Conservation (phyloP, 305 asterid species). For the Galium porrigens region DNA sequence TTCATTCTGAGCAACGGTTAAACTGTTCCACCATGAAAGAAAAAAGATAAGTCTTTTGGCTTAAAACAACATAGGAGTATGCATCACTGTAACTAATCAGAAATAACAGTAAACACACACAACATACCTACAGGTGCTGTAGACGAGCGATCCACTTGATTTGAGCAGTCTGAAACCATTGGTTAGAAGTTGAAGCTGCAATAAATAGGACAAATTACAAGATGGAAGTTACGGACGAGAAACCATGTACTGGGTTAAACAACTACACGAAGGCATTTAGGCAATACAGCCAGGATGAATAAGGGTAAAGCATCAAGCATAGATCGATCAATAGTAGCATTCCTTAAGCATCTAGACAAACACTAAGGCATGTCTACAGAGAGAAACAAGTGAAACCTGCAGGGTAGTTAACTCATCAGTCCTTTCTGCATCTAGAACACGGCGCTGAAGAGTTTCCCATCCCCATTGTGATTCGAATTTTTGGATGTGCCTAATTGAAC, state of each 20-base stretch:
- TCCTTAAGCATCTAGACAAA: background rate
- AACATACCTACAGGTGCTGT: slow-evolving; percentile 90
- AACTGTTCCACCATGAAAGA: slow-evolving; percentile 30
- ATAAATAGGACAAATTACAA: slow-evolving; percentile 8
- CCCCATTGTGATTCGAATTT: slow-evolving; percentile 86
- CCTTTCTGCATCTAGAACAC: slow-evolving; percentile 83
- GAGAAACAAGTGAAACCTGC: slow-evolving; percentile 36
- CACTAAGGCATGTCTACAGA: slow-evolving; percentile 1
- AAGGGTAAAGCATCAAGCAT: background rate
- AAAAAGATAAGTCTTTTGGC: slow-evolving; percentile 8
- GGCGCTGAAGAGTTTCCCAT: slow-evolving; percentile 79
- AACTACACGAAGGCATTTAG: background rate
- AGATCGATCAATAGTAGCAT: background rate
- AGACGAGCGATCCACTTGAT: slow-evolving; percentile 75
- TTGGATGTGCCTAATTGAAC: slow-evolving; percentile 76
- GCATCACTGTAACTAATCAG: slow-evolving; percentile 7
- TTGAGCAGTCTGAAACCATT: slow-evolving; percentile 76
- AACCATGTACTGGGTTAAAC: no score
- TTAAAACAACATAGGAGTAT: background rate
- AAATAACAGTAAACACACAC: slow-evolving; percentile 30
- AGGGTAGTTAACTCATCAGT: slow-evolving; percentile 57
- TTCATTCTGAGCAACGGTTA: slow-evolving; percentile 83
- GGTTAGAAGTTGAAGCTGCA: slow-evolving; percentile 64
- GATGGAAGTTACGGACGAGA: background rate
- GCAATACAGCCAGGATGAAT: background rate